Base-by-base conservation (phyloP, 306 rosid species). In the Vachellia pachyceras region DNA sequence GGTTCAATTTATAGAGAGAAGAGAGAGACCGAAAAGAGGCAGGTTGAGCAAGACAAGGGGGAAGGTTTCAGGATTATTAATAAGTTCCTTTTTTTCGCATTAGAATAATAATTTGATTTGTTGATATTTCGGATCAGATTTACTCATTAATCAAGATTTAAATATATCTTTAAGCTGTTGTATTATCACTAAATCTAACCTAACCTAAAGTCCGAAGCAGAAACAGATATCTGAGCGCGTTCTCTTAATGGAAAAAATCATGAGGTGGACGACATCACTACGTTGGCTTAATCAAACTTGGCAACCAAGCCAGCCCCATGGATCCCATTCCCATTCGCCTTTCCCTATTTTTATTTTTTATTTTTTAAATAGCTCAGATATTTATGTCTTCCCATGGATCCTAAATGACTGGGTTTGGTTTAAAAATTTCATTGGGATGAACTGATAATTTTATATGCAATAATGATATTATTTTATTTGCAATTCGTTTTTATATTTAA, bases 301-400 rank as follows among this genome's bases (percentile, higher is more conserved):
- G 58, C 79, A 78, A 80, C 79, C 91, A 88, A 45, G 91, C 17
- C 73, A 76, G 40, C 82, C 84, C 86, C 85, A 76, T 47, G 39
- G 76, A 74, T 82, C 49, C 57, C 35, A 0, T 3, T 80, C 58
- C 49, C 65, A 0, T 11, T 15, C 36, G 65, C 11, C 6, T 3
- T 55, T n/a, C 10, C 29, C 61, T 5, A 1, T 54, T 54, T 5
- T 6, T 11, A 0, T 4, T 14, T 3, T 47, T 47, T 46, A 3
- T 3, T 46, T 47, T 47, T 12, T 12, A 12, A 13, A 9, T 54
- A 13, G 63, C 63, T 20, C 63, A 20, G 29, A 55, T 55, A 20
- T 55, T 55, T 20, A 18, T 6, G 58, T 52, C 23, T 1, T 17
- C 10, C 7, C 0, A 17, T 1, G 55, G 18, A 49, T 18, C 57